Evolutionary conservation across 768 basidiomycete genomes (phyloP).

Genomic region (Strobilomyces dryophilus): DNA sequence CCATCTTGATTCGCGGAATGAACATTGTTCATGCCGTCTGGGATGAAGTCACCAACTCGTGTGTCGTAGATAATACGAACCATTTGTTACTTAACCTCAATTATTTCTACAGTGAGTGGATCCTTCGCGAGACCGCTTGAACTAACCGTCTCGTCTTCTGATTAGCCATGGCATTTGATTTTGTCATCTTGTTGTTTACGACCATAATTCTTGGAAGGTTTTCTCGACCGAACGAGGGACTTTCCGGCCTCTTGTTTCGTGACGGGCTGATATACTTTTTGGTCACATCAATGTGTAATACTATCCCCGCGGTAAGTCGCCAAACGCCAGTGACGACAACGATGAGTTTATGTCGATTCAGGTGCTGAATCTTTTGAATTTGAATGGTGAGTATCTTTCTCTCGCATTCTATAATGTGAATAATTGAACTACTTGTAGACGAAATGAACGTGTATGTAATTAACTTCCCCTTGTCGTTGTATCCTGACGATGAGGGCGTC

Average conservation of each 20-base stretch:
- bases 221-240: slow-evolving; percentile 44
- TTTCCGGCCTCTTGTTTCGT: slow-evolving; percentile 70
- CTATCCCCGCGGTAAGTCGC: slow-evolving; percentile 57
- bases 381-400: slow-evolving; percentile 19
- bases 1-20: slow-evolving; percentile 64
- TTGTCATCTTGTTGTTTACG: slow-evolving; percentile 55
- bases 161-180: slow-evolving; percentile 67
- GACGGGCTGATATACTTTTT: slow-evolving; percentile 71
- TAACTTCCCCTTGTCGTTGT: not conserved
- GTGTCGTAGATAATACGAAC: slow-evolving; percentile 50
- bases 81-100: slow-evolving; percentile 56
- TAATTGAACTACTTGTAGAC: slow-evolving; percentile 9
- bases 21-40: slow-evolving; percentile 57
- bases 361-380: slow-evolving; percentile 25
- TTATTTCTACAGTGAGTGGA: slow-evolving; percentile 64
- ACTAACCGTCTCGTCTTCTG: not conserved
- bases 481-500: not conserved
- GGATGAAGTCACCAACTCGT: slow-evolving; percentile 38
- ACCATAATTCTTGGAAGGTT: slow-evolving; percentile 45
- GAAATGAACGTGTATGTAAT: slow-evolving; percentile 26
- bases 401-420: not conserved
- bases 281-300: slow-evolving; percentile 60
- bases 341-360: slow-evolving; percentile 2
- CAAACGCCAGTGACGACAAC: not conserved
- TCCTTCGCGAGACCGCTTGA: not conserved